phyloP scores from a whole-genome alignment of 2,329 filamentous ascomycete species.

The Colletotrichum salicis region DNA sequence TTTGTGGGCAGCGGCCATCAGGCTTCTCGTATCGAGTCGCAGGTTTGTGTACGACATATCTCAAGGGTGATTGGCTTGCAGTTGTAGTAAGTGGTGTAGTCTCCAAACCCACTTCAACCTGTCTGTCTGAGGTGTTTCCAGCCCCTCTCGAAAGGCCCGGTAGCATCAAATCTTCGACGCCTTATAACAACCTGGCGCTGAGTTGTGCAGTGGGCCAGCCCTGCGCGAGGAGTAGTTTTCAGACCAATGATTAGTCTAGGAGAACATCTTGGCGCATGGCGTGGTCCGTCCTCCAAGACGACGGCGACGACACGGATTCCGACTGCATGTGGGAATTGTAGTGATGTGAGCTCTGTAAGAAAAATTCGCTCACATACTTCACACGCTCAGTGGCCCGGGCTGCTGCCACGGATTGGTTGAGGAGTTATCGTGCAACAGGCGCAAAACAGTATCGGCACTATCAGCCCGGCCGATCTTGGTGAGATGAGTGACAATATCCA shows the following conservation, averaged over 20 bases:
- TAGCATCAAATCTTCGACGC: neutral
- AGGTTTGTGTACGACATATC: neutral
- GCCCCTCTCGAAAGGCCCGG: neutral
- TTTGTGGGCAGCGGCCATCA: neutral
- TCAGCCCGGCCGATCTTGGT: slow-evolving; percentile 50
- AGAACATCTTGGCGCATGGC: no score
- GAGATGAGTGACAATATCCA: slow-evolving; percentile 57
- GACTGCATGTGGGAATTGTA: neutral
- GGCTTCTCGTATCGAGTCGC: neutral
- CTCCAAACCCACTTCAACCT: no score
- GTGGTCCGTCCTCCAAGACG: neutral
- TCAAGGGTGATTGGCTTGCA: no score
- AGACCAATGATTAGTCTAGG: neutral
- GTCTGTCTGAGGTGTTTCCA: neutral
- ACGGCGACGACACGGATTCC: neutral
- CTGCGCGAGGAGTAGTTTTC: neutral
- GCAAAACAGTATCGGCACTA: slow-evolving; percentile 54
- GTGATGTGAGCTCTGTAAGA: neutral
- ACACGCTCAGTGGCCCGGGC: neutral
- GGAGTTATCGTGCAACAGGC: slow-evolving; percentile 50
- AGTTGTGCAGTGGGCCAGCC: neutral
- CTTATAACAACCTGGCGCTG: neutral
- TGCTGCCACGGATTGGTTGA: slow-evolving; percentile 35
- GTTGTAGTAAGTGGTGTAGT: neutral
- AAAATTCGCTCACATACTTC: neutral